Percentiles rank a stretch among this genome's conserved stretches.
Evolutionary conservation across 768 basidiomycete species (phyloP).

Genomic region (Guyanaporus albipodus): DNA sequence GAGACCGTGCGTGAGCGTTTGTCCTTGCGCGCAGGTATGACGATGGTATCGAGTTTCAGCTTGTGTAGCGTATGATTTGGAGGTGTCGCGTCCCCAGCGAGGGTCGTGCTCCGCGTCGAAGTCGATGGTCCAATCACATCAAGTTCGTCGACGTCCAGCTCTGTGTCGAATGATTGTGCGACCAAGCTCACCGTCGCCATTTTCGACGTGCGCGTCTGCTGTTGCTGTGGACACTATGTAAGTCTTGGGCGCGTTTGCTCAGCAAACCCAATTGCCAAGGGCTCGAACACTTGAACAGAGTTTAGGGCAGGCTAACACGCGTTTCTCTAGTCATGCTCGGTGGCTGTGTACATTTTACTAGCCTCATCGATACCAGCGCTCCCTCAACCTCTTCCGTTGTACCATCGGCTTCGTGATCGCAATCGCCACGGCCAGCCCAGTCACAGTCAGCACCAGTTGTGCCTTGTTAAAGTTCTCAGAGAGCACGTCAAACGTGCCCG

Average conservation of each 20-base stretch:
- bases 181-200: conserved; percentile 6
- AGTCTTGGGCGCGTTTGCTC: too few species aligned
- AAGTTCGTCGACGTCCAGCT: conserved; percentile 26
- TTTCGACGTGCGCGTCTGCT: too few species aligned
- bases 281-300: too few species aligned
- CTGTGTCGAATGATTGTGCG: conserved; percentile 8
- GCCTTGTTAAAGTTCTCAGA: conserved; percentile 91
- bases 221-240: too few species aligned
- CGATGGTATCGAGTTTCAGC: conserved; percentile 1
- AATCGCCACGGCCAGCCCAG: conserved; percentile 69
- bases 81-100: conserved; percentile 28
- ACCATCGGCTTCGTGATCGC: conserved; percentile 82
- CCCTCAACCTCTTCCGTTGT: conserved; percentile 56
- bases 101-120: conserved; percentile 27
- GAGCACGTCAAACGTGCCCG: conserved; percentile 88
- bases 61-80: conserved; percentile 1
- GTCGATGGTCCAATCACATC: conserved; percentile 26
- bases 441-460: conserved; percentile 82
- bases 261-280: too few species aligned
- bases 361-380: conserved; percentile 58
- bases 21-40: conserved; percentile 9
- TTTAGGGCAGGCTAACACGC: conserved; percentile 29
- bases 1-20: conserved; percentile 21
- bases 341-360: conserved; percentile 10
- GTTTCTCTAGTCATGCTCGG: conserved; percentile 2